phyloP scores from a whole-genome alignment of 2,329 filamentous ascomycete species.

The Bisporella sp. region DNA sequence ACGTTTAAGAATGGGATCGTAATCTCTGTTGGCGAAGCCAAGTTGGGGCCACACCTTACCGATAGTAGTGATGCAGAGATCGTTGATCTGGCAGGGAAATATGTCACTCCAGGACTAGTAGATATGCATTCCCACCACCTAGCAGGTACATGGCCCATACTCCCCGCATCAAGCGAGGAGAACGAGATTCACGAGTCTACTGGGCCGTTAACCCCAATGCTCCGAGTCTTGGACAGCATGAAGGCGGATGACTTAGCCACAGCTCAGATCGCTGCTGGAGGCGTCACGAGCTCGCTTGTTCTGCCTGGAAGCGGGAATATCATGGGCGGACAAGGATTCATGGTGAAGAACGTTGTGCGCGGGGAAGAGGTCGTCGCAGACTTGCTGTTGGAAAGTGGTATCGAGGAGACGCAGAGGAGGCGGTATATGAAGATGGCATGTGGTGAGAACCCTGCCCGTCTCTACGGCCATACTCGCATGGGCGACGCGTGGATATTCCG shows the following conservation, averaged over 20 bases:
- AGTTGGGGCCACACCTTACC: slow-evolving; percentile 1
- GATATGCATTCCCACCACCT: slow-evolving; percentile 41
- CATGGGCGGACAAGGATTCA: slow-evolving; percentile 37
- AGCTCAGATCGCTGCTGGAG: slow-evolving; percentile 34
- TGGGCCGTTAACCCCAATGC: slow-evolving; percentile 32
- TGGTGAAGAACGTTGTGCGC: slow-evolving; percentile 34
- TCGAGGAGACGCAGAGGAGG: slow-evolving; percentile 26
- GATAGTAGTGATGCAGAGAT: slow-evolving; percentile 17
- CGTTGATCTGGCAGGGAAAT: slow-evolving; percentile 29
- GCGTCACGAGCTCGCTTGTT: slow-evolving; percentile 39
- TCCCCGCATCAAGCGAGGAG: slow-evolving; percentile 27
- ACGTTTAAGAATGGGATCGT: slow-evolving; percentile 33
- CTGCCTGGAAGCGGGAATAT: slow-evolving; percentile 38
- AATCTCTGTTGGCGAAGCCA: slow-evolving; percentile 21
- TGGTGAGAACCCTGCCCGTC: slow-evolving; percentile 36
- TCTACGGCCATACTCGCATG: slow-evolving; percentile 34
- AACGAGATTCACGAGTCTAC: slow-evolving; percentile 30
- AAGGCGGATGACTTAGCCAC: slow-evolving; percentile 35
- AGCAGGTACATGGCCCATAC: slow-evolving; percentile 27
- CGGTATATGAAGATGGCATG: slow-evolving; percentile 40
- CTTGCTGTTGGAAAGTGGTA: slow-evolving; percentile 33
- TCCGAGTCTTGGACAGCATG: slow-evolving; percentile 33
- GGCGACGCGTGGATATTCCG: slow-evolving; percentile 34
- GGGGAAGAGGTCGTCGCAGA: slow-evolving; percentile 35
- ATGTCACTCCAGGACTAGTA: slow-evolving; percentile 37